These are phyloP conservation scores for Exidia glandulosa DNA, from an alignment of 768 basidiomycete species.

Conservation along the genomic window DNA sequence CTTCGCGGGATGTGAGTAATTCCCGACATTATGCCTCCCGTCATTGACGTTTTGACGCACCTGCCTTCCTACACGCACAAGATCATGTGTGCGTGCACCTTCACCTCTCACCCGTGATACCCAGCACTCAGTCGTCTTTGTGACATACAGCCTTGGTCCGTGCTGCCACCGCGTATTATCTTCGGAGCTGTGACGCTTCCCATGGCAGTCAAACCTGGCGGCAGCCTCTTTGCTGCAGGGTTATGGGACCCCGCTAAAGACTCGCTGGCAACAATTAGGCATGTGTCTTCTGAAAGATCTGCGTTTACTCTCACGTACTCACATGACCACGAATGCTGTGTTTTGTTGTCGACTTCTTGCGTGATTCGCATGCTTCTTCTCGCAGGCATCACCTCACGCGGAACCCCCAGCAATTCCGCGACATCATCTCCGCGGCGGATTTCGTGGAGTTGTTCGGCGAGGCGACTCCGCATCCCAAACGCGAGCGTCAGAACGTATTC, in stretches of 20 bases:
- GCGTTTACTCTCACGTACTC: too few relatives aligned
- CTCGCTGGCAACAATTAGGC: conserved; percentile 67
- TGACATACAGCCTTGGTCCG: too few relatives aligned
- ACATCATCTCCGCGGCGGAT: conserved; percentile 50
- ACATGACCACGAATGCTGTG: neutral
- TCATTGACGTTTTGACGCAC: neutral
- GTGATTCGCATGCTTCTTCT: neutral
- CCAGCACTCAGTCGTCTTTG: too few relatives aligned
- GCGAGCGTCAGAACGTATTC: conserved; percentile 65
- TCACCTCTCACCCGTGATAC: too few relatives aligned
- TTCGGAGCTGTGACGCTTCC: too few relatives aligned
- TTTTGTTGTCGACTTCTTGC: neutral
- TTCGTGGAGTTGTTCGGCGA: conserved; percentile 76
- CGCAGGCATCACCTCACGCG: conserved; percentile 51
- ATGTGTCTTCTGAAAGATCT: conserved; percentile 5
- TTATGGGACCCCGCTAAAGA: too few relatives aligned
- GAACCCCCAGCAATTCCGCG: conserved; percentile 50
- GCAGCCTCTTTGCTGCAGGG: too few relatives aligned
- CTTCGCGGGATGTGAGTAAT: conserved; percentile 69
- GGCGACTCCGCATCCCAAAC: conserved; percentile 48
- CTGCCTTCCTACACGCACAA: neutral
- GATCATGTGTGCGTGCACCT: too few relatives aligned
- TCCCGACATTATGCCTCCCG: neutral
- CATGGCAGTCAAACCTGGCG: too few relatives aligned
- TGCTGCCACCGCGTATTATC: too few relatives aligned